Base-by-base conservation (phyloP, 106 monocot species). In the Posidonia australis region DNA sequence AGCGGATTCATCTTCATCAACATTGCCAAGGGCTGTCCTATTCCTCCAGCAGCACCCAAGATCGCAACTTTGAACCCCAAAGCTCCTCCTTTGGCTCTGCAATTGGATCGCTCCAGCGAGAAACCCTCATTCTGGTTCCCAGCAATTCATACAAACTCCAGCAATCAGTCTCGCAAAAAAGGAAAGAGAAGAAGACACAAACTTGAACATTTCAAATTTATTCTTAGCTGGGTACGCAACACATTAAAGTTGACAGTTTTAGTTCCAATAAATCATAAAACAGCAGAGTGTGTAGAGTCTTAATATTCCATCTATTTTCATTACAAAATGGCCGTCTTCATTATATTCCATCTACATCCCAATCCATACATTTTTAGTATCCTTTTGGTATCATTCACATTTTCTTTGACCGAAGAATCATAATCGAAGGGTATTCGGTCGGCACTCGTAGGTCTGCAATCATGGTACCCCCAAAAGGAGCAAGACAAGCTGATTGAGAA, bases 1-100 rank as follows among this genome's bases (percentile, higher is more conserved):
- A 76, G 58, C 41, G 76, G 76, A 48, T 81, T 81, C 41, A 81
- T 81, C 72, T 81, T 81, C 72, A 81, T 76, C 58, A 81, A 63
- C 58, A 81, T 22, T 16, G 81, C 31, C 22, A 81, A 63, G 58
- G 81, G 42, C 60, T 81, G 76, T 1, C 81, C 81, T 32, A 81
- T 81, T 22, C 81, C 81, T 18, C 81, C 81, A 22, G 81, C 63
- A 13, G 76, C 81, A 51, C 76, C 81, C 44, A 81, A 44, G 49
- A 81, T 60, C 2, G 81, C 76, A 54, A 76, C 81, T 63, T 81
- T 81, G 63, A 81, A 81, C 3, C 81, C 81, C 28, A 76, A 70
- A 1, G 81, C 72, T 19, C 76, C 81, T 21, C 81, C 76, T 65
- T 77, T 81, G 4, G 74, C 68, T 20, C 74, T 62, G 36, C 72